phyloP scores from a whole-genome alignment of 169 alveolate species.

The Plasmodium adleri region DNA sequence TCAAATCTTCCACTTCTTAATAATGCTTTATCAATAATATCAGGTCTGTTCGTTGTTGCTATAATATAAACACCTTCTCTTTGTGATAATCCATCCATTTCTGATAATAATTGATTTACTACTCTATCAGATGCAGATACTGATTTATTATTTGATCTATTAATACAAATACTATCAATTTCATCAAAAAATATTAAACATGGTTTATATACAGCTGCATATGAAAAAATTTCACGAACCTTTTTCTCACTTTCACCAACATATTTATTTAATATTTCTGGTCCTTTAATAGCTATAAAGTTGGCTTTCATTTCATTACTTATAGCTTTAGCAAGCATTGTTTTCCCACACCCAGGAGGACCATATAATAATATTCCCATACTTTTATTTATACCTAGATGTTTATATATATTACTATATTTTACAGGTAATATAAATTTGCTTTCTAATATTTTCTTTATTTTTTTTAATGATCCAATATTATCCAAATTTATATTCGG shows the following conservation, averaged over 20 bases:
- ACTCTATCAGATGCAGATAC: conserved; percentile 95
- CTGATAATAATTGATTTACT: conserved; percentile 98
- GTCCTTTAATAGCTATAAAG: conserved; percentile 97
- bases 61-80: conserved; percentile 95
- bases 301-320: conserved; percentile 97
- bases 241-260: conserved; percentile 99
- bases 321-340: conserved; percentile 97
- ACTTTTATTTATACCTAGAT: conserved; percentile 93
- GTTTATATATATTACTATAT: conserved; percentile 91
- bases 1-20: conserved; percentile 96
- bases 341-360: conserved; percentile 99
- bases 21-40: conserved; percentile 99
- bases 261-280: conserved; percentile 97
- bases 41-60: conserved; percentile 99
- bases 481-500: conserved; percentile 97
- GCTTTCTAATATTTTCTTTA: conserved; percentile 92
- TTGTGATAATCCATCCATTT: conserved; percentile 97
- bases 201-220: conserved; percentile 98
- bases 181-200: conserved; percentile 99
- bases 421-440: conserved; percentile 95
- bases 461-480: conserved; percentile 95
- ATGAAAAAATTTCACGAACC: conserved; percentile 97
- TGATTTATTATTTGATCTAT: conserved; percentile 91
- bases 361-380: conserved; percentile 99
- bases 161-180: conserved; percentile 97